Evolutionary conservation across 2,329 filamentous ascomycete species (phyloP).

Genomic region (Hortaea sp.): DNA sequence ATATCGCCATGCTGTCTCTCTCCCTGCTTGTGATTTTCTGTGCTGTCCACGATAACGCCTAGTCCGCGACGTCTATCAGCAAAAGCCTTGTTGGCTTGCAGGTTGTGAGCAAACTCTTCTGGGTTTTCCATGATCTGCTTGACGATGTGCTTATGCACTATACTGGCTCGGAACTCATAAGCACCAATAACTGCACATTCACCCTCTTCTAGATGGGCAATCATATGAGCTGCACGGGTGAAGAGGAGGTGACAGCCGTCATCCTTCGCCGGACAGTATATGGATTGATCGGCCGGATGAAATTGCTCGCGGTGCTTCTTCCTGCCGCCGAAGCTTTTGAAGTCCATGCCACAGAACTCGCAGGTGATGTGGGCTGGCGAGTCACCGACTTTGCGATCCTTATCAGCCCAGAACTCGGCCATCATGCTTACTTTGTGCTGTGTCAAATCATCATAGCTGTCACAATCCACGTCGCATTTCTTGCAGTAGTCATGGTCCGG

Average conservation of each 20-base stretch:
- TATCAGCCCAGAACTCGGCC: constrained; percentile 16
- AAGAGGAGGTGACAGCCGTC: constrained; percentile 42
- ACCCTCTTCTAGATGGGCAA: constrained; percentile 46
- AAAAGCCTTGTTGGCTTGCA: constrained; percentile 5
- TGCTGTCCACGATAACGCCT: neutral
- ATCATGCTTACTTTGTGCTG: constrained; percentile 26
- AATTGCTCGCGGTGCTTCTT: constrained; percentile 44
- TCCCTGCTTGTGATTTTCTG: constrained; percentile 1
- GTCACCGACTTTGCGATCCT: constrained; percentile 8
- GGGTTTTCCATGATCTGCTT: constrained; percentile 25
- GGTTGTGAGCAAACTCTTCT: constrained; percentile 13
- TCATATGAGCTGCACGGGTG: constrained; percentile 37
- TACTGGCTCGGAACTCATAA: constrained; percentile 36
- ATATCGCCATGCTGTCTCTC: constrained; percentile 7
- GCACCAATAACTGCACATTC: constrained; percentile 37
- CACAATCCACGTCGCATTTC: constrained; percentile 31
- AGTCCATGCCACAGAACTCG: constrained; percentile 47
- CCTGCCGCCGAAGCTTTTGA: constrained; percentile 42
- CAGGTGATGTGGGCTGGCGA: constrained; percentile 41
- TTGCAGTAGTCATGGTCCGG: constrained; percentile 36
- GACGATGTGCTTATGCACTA: constrained; percentile 42
- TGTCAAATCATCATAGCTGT: constrained; percentile 21
- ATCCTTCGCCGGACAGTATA: constrained; percentile 34
- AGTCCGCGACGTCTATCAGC: neutral
- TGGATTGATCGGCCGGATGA: constrained; percentile 32